Evolutionary conservation across 169 alveolate species (phyloP).

Genomic region (Amoebophrya sp.): DNA sequence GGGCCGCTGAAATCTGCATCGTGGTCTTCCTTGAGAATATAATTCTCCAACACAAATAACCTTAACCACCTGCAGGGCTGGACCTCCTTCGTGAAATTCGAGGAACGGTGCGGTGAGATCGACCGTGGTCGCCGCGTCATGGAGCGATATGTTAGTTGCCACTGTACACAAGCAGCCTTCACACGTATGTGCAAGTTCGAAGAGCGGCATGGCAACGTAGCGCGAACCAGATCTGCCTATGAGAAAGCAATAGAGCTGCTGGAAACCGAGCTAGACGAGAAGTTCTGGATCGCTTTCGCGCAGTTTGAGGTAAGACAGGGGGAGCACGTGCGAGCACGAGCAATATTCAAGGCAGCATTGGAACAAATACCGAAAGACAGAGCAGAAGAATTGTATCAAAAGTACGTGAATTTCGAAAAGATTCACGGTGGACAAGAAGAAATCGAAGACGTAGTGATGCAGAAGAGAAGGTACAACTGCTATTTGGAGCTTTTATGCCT

Average conservation of each 20-base stretch:
- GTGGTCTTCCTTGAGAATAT: not conserved
- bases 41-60: not conserved
- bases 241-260: slow-evolving; percentile 4
- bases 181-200: slow-evolving; percentile 66
- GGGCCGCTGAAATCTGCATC: not conserved
- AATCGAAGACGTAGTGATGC: slow-evolving; percentile 62
- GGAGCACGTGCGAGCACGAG: slow-evolving; percentile 71
- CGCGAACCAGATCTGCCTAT: slow-evolving; percentile 38
- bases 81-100: slow-evolving; percentile 89
- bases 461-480: slow-evolving; percentile 55
- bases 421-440: slow-evolving; percentile 79
- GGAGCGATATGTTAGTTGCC: slow-evolving; percentile 71
- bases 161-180: slow-evolving; percentile 76
- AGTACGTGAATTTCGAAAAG: slow-evolving; percentile 85
- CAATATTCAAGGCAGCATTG: slow-evolving; percentile 84
- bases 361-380: slow-evolving; percentile 78
- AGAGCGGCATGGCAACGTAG: slow-evolving; percentile 70
- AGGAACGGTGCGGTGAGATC: slow-evolving; percentile 92
- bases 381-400: slow-evolving; percentile 71
- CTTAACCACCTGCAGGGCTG: too few species aligned
- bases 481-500: not conserved
- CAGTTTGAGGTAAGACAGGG: slow-evolving; percentile 83
- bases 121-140: slow-evolving; percentile 78
- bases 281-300: slow-evolving; percentile 83
- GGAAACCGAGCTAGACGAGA: slow-evolving; percentile 77